Base-by-base conservation (phyloP, 176 grass and related monocot species). In the Carex pumila region DNA sequence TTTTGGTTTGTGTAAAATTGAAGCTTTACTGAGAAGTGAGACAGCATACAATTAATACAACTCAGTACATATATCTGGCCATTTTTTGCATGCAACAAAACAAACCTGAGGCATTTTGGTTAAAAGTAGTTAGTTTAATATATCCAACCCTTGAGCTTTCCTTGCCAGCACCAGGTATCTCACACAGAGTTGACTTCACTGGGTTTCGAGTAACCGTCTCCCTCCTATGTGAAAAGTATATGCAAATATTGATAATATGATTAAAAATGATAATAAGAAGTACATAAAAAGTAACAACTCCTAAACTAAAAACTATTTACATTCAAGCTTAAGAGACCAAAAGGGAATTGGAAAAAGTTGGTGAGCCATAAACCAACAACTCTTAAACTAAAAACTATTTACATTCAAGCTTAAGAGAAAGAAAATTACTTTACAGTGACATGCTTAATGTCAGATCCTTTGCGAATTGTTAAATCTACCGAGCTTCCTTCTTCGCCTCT, bases 121-220 rank as follows among this genome's bases (percentile, higher is more conserved):
- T 99, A 87, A 99, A 99, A 34, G 96, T 90, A 89, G 96, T 99
- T 80, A 99, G 83, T 90, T 99, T 99, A 65, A 99, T 99, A 85
- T 99, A 99, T 75, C 96, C 93, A 5, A 99, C 84, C 85, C 84
- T 99, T 73, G 89, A 90, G 55, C 84, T 93, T 54, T 92, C 91
- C 55, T 84, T 72, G 62, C 85, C 89, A 36, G 88, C 81, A 79
- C 83, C 88, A 90, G 91, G 83, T 89, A 99, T 92, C 81, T 99
- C 93, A 81, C 96, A 99, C 64, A 99, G 85, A 79, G 91, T 92
- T 10, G 89, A 90, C 22, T 92, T 99, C 67, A 99, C 93, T 25
- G 93, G 96, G 50, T 95, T 95, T 82, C 90, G 86, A 45, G 79
- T 89, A 83, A 95, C 90, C 71, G 60, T 95, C 88, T 98, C 85